Evolutionary conservation across 352 stramenopile species (phyloP), one percentile per base, ranked within the genome.

Genomic region (Phytophthora pini): DNA sequence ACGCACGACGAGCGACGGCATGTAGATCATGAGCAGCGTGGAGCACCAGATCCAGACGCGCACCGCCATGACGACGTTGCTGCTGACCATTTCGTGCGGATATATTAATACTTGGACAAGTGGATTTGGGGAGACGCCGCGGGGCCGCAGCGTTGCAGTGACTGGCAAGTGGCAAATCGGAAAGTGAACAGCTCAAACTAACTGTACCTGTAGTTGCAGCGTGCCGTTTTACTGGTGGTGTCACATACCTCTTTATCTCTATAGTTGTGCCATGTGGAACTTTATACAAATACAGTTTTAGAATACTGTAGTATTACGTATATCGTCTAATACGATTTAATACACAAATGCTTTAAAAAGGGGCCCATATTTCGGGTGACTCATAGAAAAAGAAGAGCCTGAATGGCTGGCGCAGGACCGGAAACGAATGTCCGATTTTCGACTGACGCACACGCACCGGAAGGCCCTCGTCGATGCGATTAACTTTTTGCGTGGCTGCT

Each of bases 31-130:
- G 38, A 57, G 34, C 47, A 76, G 41, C 17, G 68, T 76, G 26
- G 56, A 72, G 49, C 56, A 76, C 56, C 54, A 68, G 47, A 76
- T 65, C 68, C 68, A 76, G 36, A 62, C 17, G 31, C 66, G 66
- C 32, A 70, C 66, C 2, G 53, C 58, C 65, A 73, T 40, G 10
- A 72, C 61, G 26, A 68, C 22, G 26, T 61, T 44, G 32, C 22
- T 67, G 41, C 48, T 15, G 15, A 31, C 39, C 61, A 70, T 74
- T 2, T n/a, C 34, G 57, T 8, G 11, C 47, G 6, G 27, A 10
- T 49, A 32, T 27, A 47, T 26, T 26, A 4, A 4, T 20, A 20
- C 54, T 55, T 60, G 46, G 43, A 36, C 5, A 24, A 48, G 51
- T 29, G 29, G 15, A 20, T 39, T 24, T 20, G 7, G 27, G 22